Percentiles rank a stretch among this genome's conserved stretches.
phyloP scores from a whole-genome alignment of 192 early-diverging fungal genomes.

The Tieghemiomyces parasiticus region DNA sequence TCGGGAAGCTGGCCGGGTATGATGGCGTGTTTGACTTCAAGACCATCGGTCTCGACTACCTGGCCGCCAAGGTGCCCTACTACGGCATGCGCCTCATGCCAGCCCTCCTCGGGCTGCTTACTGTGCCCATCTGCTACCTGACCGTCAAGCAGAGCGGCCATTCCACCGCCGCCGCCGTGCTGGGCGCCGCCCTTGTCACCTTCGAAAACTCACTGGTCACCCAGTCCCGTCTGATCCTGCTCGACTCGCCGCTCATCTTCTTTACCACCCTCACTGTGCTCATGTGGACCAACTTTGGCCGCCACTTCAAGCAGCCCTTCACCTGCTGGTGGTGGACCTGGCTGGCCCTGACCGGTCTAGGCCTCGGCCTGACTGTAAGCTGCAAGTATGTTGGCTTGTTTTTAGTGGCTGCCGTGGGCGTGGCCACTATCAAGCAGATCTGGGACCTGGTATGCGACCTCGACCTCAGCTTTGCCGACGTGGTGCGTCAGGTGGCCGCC shows the following conservation, averaged over 20 bases:
- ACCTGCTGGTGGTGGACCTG: slow-evolving; percentile 72
- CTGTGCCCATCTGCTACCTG: slow-evolving; percentile 70
- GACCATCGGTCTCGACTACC: slow-evolving; percentile 83
- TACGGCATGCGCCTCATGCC: slow-evolving; percentile 67
- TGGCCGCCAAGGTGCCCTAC: slow-evolving; percentile 78
- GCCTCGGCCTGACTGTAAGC: slow-evolving; percentile 53
- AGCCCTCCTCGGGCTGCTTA: slow-evolving; percentile 60
- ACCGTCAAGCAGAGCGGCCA: slow-evolving; percentile 71
- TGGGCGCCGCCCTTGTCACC: slow-evolving; percentile 65
- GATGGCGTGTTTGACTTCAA: slow-evolving; percentile 88
- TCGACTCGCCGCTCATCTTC: slow-evolving; percentile 82
- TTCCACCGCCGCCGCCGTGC: slow-evolving; percentile 48
- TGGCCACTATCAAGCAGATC: slow-evolving; percentile 68
- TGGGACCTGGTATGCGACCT: slow-evolving; percentile 72
- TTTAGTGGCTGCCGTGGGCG: slow-evolving; percentile 68
- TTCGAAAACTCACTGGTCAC: slow-evolving; percentile 85
- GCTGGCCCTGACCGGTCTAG: slow-evolving; percentile 69
- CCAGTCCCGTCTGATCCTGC: slow-evolving; percentile 79
- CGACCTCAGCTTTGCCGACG: slow-evolving; percentile 33
- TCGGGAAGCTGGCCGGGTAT: slow-evolving; percentile 70
- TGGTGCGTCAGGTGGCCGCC: slow-evolving; percentile 59
- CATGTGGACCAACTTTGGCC: slow-evolving; percentile 81
- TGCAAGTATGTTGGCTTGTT: slow-evolving; percentile 95
- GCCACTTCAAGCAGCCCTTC: slow-evolving; percentile 52
- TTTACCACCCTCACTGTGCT: slow-evolving; percentile 69